Evolutionary conservation across 257 asterid species (phyloP).

Genomic region (Fraxinus quadrangulata): DNA sequence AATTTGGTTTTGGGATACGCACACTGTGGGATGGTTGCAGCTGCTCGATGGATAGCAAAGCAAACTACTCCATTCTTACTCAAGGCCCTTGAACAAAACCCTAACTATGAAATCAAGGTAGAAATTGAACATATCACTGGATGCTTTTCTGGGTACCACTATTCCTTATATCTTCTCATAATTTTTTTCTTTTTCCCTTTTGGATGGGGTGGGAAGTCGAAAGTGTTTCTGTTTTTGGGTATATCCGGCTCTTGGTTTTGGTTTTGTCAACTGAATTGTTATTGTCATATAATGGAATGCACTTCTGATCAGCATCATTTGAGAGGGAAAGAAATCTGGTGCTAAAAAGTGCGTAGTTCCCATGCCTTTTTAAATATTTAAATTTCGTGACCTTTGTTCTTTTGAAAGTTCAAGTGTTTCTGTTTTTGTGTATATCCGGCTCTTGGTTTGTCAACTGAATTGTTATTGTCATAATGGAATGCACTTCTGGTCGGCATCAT

Average conservation of each 20-base stretch:
- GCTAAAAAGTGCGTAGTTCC: too few species aligned
- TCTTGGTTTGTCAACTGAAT: background rate
- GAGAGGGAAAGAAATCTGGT: too few species aligned
- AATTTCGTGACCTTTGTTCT: background rate
- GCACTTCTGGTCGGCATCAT: background rate
- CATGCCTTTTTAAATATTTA: too few species aligned
- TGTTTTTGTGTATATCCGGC: background rate
- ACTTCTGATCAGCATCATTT: background rate
- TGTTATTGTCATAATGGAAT: background rate
- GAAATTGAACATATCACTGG: background rate
- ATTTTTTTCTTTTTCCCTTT: conserved; percentile 8
- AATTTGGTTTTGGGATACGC: conserved; percentile 80
- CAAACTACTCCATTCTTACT: conserved; percentile 67
- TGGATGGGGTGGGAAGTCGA: background rate
- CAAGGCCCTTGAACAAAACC: conserved; percentile 64
- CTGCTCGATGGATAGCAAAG: conserved; percentile 91
- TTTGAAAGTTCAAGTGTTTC: background rate
- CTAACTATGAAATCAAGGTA: conserved; percentile 75
- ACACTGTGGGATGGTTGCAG: conserved; percentile 95
- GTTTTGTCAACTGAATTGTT: background rate
- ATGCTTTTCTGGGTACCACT: background rate
- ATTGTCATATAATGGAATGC: background rate
- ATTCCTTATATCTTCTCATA: background rate
- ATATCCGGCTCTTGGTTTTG: background rate
- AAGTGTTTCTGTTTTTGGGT: background rate